A percentile compares a stretch with the other conserved stretches of the same genome.
These are phyloP conservation scores for Glycyrrhiza uralensis DNA, from an alignment of 306 rosid genomes.

Conservation along the genomic window DNA sequence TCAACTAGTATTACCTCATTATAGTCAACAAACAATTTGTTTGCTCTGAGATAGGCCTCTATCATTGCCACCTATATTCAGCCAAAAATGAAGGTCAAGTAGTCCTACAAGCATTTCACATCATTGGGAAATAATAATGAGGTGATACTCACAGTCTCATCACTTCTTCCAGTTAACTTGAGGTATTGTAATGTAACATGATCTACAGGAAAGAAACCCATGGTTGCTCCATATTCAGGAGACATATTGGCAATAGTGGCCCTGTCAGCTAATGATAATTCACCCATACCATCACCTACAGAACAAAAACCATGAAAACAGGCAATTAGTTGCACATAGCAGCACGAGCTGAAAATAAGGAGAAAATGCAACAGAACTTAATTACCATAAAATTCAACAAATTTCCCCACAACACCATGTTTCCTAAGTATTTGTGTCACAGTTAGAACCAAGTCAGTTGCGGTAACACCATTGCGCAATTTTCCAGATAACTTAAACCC, in stretches of 20 bases:
- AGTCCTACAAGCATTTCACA: constrained; percentile 20
- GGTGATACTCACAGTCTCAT: constrained; percentile 69
- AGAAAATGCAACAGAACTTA: neutral
- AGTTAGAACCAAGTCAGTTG: constrained; percentile 97
- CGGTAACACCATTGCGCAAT: constrained; percentile 87
- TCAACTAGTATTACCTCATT: constrained; percentile 49
- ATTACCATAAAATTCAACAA: constrained; percentile 96
- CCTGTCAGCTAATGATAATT: constrained; percentile 83
- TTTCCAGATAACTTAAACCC: constrained; percentile 97
- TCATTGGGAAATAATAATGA: constrained; percentile 19
- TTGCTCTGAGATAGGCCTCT: constrained; percentile 89
- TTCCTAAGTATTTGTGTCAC: constrained; percentile 97
- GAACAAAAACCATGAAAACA: constrained; percentile 26
- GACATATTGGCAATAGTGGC: constrained; percentile 96
- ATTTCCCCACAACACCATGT: constrained; percentile 99
- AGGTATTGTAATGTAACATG: constrained; percentile 88
- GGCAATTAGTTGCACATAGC: neutral
- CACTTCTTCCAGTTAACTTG: constrained; percentile 83
- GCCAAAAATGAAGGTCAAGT: constrained; percentile 20
- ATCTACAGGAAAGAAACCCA: constrained; percentile 97
- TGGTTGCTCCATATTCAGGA: constrained; percentile 96
- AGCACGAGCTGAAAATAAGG: neutral
- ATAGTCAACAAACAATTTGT: constrained; percentile 78
- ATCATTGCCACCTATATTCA: constrained; percentile 68
- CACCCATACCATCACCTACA: constrained; percentile 82